Evolutionary conservation across 345 rosid genomes (phyloP), one percentile per base, ranked within the genome.

Genomic region (Salix purpurea): DNA sequence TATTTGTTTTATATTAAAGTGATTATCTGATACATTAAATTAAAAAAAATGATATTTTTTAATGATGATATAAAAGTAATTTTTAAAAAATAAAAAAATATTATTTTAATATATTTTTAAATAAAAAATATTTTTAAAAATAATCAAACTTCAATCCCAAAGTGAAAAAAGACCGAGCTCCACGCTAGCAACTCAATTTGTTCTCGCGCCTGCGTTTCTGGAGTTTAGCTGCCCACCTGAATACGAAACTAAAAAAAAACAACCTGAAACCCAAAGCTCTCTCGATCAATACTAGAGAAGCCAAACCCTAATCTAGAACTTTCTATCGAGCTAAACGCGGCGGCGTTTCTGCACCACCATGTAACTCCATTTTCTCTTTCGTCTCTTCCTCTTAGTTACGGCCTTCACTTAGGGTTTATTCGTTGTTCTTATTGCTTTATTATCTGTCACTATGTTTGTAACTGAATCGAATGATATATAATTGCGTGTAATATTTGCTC

Each of bases 381-480:
- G 42, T 23, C 34, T 52, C 54, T 24, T 65, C 68, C 34, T 39
- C 42, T 16, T 23, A 65, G 21, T 42, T 26, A 23, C 40, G 21
- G 24, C 23, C 6, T 40, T 16, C 62, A 30, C 32, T 30, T 30
- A 30, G 32, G 81, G 77, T 79, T 73, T 69, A n/a, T 44, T 44
- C 5, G 7, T 60, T 15, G 10, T 77, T n/a, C 12, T 23, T 65
- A 0, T 26, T 62, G 18, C 24, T 70, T 36, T 10, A 10, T 42
- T 36, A n/a, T 48, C 40, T 58, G 39, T 6, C 11, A 39, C 28
- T 23, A 67, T 56, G 72, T 42, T 67, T 60, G 61, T 56, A 56
- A n/a, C 4, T n/a, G 61, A 56, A 56, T 56, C 26, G 61, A 56
- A 56, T 23, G 61, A 12, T 52, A 19, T 52, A 18, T 3, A 18